Evolutionary conservation across 495 filamentous ascomycete genomes (phyloP), one percentile per base, ranked within the genome.

Genomic region (Thermochaetoides thermophila): DNA sequence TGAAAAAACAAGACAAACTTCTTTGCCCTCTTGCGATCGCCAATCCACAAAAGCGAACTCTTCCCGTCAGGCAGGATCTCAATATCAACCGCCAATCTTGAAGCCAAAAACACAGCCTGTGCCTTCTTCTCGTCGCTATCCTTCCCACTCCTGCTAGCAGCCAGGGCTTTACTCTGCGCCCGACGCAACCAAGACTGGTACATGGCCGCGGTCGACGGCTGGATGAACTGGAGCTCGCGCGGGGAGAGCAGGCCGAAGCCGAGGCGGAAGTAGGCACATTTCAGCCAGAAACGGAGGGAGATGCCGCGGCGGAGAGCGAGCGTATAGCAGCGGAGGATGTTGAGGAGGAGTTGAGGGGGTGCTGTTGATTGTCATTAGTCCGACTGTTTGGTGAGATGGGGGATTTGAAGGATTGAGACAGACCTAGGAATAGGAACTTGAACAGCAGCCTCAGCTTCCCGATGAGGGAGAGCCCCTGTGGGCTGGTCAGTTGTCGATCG

Each of bases 1-100:
- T 57, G 54, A 29, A 57, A 37, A 32, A 49, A 55, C 28, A 43
- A 39, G n/a, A 57, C 54, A 19, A 55, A 33, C 23, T 55, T 55
- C 7, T 34, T 42, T 6, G 54, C 52, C 10, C 17, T 29, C 22
- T 27, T 19, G 29, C 51, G 46, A 37, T 55, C 36, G 14, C 52
- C 54, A 24, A 57, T 24, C 54, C 54, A 57, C 15, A 53, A 29
- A 15, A 57, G 16, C 0, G 47, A 45, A 8, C 46, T 37, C 0
- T n/a, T 17, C 13, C 45, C 42, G 24, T 46, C 45, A n/a, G 43
- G 38, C 10, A 46, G 43, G 15, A 23, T 1, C 13, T 50, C 35
- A 13, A 39, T 34, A 32, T 46, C 30, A 13, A 30, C 8, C 4
- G 31, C 4, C 8, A 51, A 33, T 23, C 37, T 17, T 14, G 39